phyloP scores from a whole-genome alignment of 2,329 filamentous ascomycete species.

The Trichoderma sp. region DNA sequence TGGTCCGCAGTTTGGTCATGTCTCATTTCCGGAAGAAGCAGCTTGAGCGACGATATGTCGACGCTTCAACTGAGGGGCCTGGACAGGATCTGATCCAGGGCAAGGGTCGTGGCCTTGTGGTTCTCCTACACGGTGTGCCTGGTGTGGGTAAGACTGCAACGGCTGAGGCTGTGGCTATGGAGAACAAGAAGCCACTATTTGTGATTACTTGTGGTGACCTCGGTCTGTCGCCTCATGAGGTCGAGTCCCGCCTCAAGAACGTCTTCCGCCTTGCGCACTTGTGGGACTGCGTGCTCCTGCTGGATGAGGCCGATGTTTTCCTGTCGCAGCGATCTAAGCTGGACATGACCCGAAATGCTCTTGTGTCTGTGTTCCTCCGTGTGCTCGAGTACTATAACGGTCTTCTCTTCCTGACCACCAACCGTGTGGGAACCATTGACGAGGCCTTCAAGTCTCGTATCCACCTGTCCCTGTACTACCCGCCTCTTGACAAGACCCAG shows the following conservation, averaged over 20 bases:
- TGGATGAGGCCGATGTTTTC: constrained; percentile 40
- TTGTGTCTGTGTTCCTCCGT: constrained; percentile 44
- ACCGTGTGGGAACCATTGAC: constrained; percentile 47
- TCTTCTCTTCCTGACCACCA: constrained; percentile 49
- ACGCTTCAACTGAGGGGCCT: constrained; percentile 23
- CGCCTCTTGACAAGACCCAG: constrained; percentile 37
- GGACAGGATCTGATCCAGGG: constrained; percentile 42
- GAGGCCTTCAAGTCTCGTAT: constrained; percentile 50
- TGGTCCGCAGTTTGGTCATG: constrained; percentile 39
- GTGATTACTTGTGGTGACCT: constrained; percentile 50
- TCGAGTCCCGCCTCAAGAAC: constrained; percentile 40
- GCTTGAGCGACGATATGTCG: constrained; percentile 34
- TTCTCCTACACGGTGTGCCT: constrained; percentile 46
- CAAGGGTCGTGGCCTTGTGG: constrained; percentile 44
- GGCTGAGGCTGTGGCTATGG: constrained; percentile 42
- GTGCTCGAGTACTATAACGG: constrained; percentile 47
- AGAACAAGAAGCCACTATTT: constrained; percentile 44
- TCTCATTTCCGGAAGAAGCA: constrained; percentile 41
- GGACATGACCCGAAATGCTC: constrained; percentile 35
- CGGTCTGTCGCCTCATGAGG: constrained; percentile 39
- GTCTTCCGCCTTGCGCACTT: constrained; percentile 42
- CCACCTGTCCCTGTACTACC: constrained; percentile 44
- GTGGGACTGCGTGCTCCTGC: constrained; percentile 38
- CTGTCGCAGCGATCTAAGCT: constrained; percentile 30
- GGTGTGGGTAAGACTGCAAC: constrained; percentile 50